Base-by-base conservation (phyloP, 2,329 filamentous ascomycete genomes). In the Colletotrichum endophyticum region DNA sequence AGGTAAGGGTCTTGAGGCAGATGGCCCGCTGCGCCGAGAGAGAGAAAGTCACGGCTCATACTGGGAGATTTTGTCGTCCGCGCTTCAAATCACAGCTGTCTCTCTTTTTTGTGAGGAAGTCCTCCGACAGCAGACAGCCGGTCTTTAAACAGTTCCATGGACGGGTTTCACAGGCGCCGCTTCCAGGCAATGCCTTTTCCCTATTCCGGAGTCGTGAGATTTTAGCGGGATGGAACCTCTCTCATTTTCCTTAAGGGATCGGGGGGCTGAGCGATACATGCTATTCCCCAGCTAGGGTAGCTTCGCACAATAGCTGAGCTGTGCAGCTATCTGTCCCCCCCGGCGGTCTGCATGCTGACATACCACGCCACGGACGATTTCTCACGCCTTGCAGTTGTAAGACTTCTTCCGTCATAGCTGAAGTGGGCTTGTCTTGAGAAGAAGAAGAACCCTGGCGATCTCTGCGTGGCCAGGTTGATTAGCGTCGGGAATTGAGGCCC, bases 1-100 rank as follows among this genome's bases (percentile, higher is more conserved):
- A 84, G 79, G 75, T 84, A 86, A 3, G 86, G 85, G 63, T 86
- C 83, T 75, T 87, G 85, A 3, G 84, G 84, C 25, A 83, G 49
- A 71, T 76, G 32, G 53, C 27, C 44, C 44, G 44, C 27, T 30
- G 49, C 49, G 19, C 13, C 30, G 36, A 75, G 36, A 15, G 28
- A 62, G 59, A 32, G 57, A 8, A 64, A 57, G 27, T 61, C 44
- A 25, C 67, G 67, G 53, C 68, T 72, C 72, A 72, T 72, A 3
- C 22, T 75, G 61, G 44, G 22, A 34, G 19, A 62, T 8, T 19
- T 34, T 2, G 59, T 59, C 25, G 59, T 34, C 28, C 8, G 28
- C 27, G 16, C 16, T 62, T 19, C 11, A 8, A 8, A 12, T n/a
- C 63, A 34, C 22, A n/a, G 15, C 28, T 34, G 27, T 27, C 25